Base-by-base conservation (phyloP, 108 stramenopile genomes). In the Stephanodiscus triporus region DNA sequence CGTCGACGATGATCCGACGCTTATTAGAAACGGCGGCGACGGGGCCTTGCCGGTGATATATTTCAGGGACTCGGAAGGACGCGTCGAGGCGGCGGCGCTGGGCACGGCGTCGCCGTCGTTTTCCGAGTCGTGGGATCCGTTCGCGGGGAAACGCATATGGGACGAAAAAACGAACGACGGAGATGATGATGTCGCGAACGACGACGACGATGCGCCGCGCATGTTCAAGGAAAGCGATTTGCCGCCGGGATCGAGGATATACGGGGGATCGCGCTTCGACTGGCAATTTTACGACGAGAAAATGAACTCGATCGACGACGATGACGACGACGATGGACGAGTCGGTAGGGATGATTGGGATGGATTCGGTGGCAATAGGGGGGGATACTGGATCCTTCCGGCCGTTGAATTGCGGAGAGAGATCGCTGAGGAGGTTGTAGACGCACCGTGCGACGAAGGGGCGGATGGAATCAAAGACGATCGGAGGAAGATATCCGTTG, bases 221-320 rank as follows among this genome's bases (percentile, higher is more conserved):
- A 80, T 74, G 72, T 73, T 80, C 37, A 74, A 70, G 65, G 79
- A 74, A 37, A 11, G 66, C 0, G 66, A 75, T 49, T 66, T 88
- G 27, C 89, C 91, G 26, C 48, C 67, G 7, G 50, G 76, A 0
- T 55, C 84, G 10, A 76, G 80, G 64, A 43, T 89, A 7, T 92
- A 92, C 70, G 91, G 91, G 26, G 91, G 91, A 26, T 72, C 80
- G 54, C 83, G 91, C 17, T 92, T 92, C 68, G 91, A 92, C 78
- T 64, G 73, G 72, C 38, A 64, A 40, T 49, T 42, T 32, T 74
- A 80, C 70, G 34, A 70, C 14, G 48, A 78, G 24, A 72, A 56
- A 49, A 53, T n/a, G 38, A 54, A 43, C 6, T 37, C 43, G 19
- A 29, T 14, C 9, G 42, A 34, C 23, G 43, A 63, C 24, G 40